Percentiles rank a stretch among this genome's conserved stretches.
phyloP scores from a whole-genome alignment of 179 eudicot species.

The Heliamphora pulchella region DNA sequence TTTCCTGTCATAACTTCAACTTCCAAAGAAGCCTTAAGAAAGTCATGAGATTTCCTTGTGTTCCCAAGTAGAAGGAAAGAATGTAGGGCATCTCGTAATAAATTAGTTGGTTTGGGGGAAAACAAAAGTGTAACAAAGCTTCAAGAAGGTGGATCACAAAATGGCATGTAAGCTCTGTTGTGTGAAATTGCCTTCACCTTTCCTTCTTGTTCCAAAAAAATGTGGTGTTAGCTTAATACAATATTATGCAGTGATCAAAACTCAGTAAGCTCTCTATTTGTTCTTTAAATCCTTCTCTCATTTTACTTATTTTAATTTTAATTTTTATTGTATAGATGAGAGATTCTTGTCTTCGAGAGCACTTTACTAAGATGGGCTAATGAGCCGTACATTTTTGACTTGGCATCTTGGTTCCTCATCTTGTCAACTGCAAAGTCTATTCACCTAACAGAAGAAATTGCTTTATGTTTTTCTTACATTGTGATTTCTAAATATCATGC shows the following conservation, averaged over 20 bases:
- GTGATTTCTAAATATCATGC: constrained; percentile 20
- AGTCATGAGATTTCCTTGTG: too few relatives aligned
- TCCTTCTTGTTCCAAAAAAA: neutral
- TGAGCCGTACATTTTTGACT: neutral
- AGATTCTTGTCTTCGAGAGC: neutral
- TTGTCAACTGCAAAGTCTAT: neutral
- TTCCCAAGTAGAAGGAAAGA: too few relatives aligned
- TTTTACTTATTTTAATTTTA: neutral
- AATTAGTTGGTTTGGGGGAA: too few relatives aligned
- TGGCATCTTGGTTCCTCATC: neutral
- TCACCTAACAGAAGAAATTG: neutral
- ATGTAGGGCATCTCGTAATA: too few relatives aligned
- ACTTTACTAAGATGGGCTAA: neutral
- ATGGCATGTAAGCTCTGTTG: neutral
- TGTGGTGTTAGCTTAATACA: neutral
- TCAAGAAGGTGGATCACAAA: too few relatives aligned
- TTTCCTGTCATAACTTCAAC: too few relatives aligned
- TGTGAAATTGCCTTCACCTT: neutral
- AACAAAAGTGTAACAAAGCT: too few relatives aligned
- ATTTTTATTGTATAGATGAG: neutral
- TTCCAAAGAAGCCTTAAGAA: too few relatives aligned
- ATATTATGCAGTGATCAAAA: neutral
- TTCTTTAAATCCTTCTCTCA: neutral
- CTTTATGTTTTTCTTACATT: constrained; percentile 11
- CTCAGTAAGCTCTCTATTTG: neutral